A percentile compares a stretch with the other conserved stretches of the same genome.
These are phyloP conservation scores for Carpinus fangiana DNA, from an alignment of 306 rosid species.

Conservation along the genomic window DNA sequence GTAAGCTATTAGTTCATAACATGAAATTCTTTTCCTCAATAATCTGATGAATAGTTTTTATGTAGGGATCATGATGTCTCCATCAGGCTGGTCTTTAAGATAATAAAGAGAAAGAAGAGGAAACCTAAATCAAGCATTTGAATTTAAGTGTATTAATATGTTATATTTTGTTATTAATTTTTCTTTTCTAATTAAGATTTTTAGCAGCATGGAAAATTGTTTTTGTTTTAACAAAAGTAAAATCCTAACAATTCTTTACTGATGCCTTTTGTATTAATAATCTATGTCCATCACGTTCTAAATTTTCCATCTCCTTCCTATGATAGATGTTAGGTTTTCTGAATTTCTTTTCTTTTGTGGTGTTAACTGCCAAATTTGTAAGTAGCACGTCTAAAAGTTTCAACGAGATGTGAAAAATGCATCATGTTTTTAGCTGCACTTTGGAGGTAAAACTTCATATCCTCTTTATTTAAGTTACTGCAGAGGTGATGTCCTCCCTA, in stretches of 20 bases:
- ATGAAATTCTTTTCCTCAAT: background rate
- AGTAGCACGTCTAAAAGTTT: background rate
- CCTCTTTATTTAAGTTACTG: slow-evolving; percentile 8
- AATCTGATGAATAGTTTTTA: background rate
- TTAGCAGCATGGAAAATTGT: background rate
- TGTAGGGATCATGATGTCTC: background rate
- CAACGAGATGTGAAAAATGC: background rate
- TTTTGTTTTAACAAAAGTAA: background rate
- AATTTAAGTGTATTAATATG: background rate
- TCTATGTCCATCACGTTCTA: background rate
- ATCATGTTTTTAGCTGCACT: background rate
- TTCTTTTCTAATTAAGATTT: background rate
- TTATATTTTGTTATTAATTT: background rate
- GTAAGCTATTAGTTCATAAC: slow-evolving; percentile 22
- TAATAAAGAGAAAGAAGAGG: background rate
- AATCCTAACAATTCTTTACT: background rate
- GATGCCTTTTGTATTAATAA: background rate
- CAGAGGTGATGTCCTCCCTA: slow-evolving; percentile 5
- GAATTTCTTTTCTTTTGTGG: background rate
- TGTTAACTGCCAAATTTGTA: background rate
- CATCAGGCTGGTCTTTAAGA: background rate
- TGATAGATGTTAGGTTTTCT: background rate
- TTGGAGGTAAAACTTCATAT: background rate
- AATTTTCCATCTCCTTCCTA: background rate
- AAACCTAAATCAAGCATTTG: background rate